A percentile compares a stretch with the other conserved stretches of the same genome.
These are phyloP conservation scores for Fusarium compactum DNA, from an alignment of 2,329 filamentous ascomycete species.

Conservation along the genomic window DNA sequence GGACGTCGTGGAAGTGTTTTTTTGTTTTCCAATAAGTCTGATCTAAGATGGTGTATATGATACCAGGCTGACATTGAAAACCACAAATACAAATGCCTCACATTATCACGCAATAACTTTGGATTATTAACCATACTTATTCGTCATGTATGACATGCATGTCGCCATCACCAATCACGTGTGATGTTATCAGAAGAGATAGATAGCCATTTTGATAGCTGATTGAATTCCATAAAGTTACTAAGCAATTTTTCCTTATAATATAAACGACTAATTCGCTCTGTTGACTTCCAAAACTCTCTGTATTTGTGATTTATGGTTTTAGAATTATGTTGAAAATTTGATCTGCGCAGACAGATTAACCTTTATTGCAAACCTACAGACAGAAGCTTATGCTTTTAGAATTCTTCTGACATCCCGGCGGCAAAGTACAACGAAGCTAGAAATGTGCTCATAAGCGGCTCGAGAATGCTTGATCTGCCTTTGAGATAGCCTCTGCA, in stretches of 20 bases:
- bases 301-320: too few relatives aligned
- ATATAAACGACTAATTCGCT: too few relatives aligned
- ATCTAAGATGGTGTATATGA: fast-evolving
- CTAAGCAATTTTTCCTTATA: too few relatives aligned
- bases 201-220: not conserved
- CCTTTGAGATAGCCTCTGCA: not conserved
- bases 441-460: not conserved
- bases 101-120: not conserved
- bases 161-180: constrained; percentile 27
- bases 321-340: too few relatives aligned
- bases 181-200: too few relatives aligned
- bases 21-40: fast-evolving
- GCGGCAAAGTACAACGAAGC: too few relatives aligned
- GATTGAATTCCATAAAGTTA: not conserved
- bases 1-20: fast-evolving
- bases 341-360: too few relatives aligned
- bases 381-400: too few relatives aligned
- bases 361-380: too few relatives aligned
- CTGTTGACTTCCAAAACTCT: too few relatives aligned
- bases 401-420: too few relatives aligned
- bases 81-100: not conserved
- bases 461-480: not conserved
- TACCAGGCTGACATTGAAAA: fast-evolving
- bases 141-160: constrained; percentile 22
- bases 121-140: constrained; percentile 19